Evolutionary conservation across 345 rosid genomes (phyloP).

Genomic region (Eucalyptus globulus): DNA sequence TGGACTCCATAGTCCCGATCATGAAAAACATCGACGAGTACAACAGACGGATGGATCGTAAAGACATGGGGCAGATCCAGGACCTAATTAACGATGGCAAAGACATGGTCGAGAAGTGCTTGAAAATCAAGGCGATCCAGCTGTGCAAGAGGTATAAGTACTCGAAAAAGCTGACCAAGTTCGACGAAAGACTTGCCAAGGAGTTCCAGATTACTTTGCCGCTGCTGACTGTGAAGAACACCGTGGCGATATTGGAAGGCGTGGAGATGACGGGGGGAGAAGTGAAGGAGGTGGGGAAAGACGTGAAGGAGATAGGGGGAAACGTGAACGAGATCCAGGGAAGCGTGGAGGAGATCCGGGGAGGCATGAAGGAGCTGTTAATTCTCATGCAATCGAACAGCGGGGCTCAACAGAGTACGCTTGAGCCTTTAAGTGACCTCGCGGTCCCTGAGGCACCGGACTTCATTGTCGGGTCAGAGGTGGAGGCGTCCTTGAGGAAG

Average conservation of each 20-base stretch:
- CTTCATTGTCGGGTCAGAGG: background rate
- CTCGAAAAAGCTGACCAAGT: background rate
- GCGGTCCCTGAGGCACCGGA: background rate
- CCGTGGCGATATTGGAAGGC: background rate
- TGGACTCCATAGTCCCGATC: background rate
- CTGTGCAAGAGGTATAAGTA: background rate
- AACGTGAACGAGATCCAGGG: background rate
- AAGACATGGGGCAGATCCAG: background rate
- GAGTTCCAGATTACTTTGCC: background rate
- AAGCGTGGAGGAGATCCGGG: background rate
- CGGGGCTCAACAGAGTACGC: background rate
- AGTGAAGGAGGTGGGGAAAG: too few relatives aligned
- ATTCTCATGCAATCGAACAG: rapidly evolving
- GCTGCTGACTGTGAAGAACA: background rate
- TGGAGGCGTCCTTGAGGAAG: background rate
- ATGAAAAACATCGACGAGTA: background rate
- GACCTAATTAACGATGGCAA: background rate
- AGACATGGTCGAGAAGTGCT: background rate
- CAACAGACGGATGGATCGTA: background rate
- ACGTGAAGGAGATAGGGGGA: background rate
- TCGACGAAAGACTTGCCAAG: background rate
- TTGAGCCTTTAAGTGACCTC: background rate
- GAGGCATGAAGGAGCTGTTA: background rate
- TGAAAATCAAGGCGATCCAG: background rate
- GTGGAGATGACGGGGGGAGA: background rate